Base-by-base conservation (phyloP, 2,329 filamentous ascomycete genomes). In the Penicillium sp. region DNA sequence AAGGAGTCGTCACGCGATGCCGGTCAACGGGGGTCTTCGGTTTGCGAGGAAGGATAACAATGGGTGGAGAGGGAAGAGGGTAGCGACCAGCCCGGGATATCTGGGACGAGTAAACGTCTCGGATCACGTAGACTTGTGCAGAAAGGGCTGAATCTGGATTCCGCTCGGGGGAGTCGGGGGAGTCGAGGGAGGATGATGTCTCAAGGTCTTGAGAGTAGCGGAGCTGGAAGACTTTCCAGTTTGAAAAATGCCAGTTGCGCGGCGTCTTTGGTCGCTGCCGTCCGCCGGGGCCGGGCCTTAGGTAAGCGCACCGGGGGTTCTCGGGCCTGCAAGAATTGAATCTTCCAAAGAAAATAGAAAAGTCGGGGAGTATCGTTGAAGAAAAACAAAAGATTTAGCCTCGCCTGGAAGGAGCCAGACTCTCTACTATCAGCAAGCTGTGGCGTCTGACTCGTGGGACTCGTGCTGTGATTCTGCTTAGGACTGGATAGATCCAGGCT, bases 171-270 rank as follows among this genome's bases (percentile, higher is more conserved):
- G 60, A 63, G 58, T 63, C 60, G 65, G 56, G 56, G 64, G 60
- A 63, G 58, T 63, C 56, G 59, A 58, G 50, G 56, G 56, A 58
- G 58, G 56, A 36, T 22, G 49, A 27, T n/a, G 22, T 40, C 16
- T 40, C 16, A 36, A 51, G 35, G 36, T n/a, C 51, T 52, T 50
- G 62, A 55, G 54, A 51, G 61, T 58, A 67, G 60, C 64, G 58
- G 60, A 62, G 62, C 62, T 68, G 65, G 65, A 66, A 62, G 64
- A 59, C 61, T 67, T 67, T 69, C 61, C 50, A 46, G 63, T 51
- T 51, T 65, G 68, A 70, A 73, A 75, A 75, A 75, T 68, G 64
- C 66, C 72, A 72, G 73, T 74, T 63, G 52, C 61, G 66, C 39
- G 52, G 68, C 73, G 67, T 66, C 59, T 72, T 67, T 62, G 71